A percentile compares a stretch with the other conserved stretches of the same genome.
These are phyloP conservation scores for Tausonia pullulans DNA, from an alignment of 1,284 basidiomycete genomes.

Conservation along the genomic window DNA sequence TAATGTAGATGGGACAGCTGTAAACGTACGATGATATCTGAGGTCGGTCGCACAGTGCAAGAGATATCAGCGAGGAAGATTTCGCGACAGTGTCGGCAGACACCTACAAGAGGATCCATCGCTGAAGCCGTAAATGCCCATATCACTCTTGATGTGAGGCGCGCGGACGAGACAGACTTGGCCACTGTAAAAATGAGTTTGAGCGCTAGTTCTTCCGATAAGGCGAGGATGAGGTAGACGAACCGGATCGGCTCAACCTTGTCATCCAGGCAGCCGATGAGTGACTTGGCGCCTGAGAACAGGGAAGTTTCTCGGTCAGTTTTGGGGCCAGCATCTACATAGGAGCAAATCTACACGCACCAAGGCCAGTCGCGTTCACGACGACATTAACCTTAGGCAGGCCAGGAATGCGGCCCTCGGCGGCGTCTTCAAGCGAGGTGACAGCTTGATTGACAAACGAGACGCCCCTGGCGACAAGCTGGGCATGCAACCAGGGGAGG, in stretches of 20 bases:
- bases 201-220: not conserved
- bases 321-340: not conserved
- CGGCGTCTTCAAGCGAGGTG: slow-evolving; percentile 8
- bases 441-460: slow-evolving; percentile 2
- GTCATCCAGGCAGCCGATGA: slow-evolving; percentile 10
- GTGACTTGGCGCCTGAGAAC: slow-evolving; percentile 8
- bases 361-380: slow-evolving; percentile 14
- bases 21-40: not conserved
- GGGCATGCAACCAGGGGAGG: slow-evolving; percentile 11
- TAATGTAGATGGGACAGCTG: too few relatives aligned
- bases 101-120: slow-evolving; percentile 3
- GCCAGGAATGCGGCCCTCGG: not conserved
- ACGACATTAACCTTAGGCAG: slow-evolving; percentile 2
- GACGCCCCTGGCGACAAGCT: not conserved
- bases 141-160: slow-evolving; percentile 12
- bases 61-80: not conserved
- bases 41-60: not conserved
- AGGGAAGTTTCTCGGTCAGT: not conserved
- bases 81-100: not conserved
- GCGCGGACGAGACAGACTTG: slow-evolving; percentile 10
- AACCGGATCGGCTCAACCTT: slow-evolving; percentile 12
- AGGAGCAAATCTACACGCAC: not conserved
- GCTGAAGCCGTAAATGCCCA: slow-evolving; percentile 5
- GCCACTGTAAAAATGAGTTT: not conserved
- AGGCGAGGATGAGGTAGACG: not conserved